Evolutionary conservation across 2,329 filamentous ascomycete genomes (phyloP).

Genomic region (Diaporthe amygdali): DNA sequence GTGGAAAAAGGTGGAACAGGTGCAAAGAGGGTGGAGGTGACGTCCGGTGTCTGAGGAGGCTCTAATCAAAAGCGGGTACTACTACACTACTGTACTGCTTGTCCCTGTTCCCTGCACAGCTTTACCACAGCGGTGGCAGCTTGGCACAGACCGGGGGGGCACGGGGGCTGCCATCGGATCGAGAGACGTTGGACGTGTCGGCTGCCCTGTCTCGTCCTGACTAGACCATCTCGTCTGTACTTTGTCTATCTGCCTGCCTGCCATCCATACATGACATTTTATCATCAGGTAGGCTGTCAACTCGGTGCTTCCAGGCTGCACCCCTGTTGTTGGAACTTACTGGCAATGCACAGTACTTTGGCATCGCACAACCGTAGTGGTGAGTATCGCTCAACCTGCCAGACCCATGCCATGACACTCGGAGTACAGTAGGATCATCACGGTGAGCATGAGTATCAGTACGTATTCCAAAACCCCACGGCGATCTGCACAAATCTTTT

Average conservation of each 20-base stretch:
- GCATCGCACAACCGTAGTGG: not conserved
- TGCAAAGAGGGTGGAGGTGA: not conserved
- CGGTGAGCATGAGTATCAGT: not conserved
- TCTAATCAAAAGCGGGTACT: constrained; percentile 11
- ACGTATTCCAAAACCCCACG: not conserved
- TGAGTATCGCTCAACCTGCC: not conserved
- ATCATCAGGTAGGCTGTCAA: not conserved
- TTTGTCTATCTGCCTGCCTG: not conserved
- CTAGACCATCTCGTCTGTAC: not conserved
- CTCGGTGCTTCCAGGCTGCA: not conserved
- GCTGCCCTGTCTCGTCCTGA: not conserved
- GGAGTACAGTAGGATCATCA: no score
- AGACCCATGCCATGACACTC: not conserved
- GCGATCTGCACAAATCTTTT: not conserved
- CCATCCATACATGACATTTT: not conserved
- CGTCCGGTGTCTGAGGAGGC: constrained; percentile 10
- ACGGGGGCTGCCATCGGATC: not conserved
- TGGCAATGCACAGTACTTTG: no score
- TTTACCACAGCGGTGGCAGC: not conserved
- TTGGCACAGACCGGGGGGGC: not conserved
- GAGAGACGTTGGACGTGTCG: constrained; percentile 7
- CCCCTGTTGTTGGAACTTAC: not conserved
- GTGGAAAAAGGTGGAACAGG: not conserved
- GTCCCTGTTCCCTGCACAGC: not conserved
- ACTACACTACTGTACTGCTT: not conserved